Percentiles rank a stretch among this genome's conserved stretches.
Evolutionary conservation across 1,139 yeast species (phyloP).

Genomic region (Debaryomyces udenii): DNA sequence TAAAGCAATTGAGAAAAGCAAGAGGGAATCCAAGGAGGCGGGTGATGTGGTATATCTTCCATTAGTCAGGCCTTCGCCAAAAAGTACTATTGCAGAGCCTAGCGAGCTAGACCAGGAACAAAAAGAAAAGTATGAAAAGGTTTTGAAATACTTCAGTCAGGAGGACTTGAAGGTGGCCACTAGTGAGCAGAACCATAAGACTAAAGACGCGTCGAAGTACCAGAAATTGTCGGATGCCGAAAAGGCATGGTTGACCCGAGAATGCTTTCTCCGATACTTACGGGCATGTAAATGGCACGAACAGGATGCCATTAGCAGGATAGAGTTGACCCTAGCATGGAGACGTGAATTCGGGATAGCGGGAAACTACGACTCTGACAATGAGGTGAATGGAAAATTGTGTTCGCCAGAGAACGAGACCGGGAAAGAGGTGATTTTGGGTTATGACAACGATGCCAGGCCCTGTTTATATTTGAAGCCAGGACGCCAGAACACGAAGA

Average conservation of each 20-base stretch:
- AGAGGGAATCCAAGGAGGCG: conserved; percentile 14
- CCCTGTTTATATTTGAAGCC: conserved; percentile 54
- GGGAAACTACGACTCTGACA: conserved; percentile 34
- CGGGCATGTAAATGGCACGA: conserved; percentile 52
- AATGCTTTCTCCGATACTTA: conserved; percentile 50
- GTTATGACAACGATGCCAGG: conserved; percentile 49
- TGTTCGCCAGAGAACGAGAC: conserved; percentile 45
- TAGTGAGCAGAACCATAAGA: conserved; percentile 44
- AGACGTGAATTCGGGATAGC: conserved; percentile 49
- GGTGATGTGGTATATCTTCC: conserved; percentile 42
- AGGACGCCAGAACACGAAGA: conserved; percentile 52
- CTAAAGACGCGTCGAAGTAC: conserved; percentile 22
- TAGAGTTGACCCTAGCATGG: conserved; percentile 50
- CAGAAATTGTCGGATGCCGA: conserved; percentile 32
- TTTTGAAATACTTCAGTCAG: conserved; percentile 60
- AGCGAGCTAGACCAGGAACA: conserved; percentile 56
- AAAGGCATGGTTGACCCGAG: conserved; percentile 51
- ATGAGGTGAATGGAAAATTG: conserved; percentile 36
- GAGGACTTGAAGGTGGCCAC: conserved; percentile 42
- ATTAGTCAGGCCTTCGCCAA: conserved; percentile 51
- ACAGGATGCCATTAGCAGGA: conserved; percentile 43
- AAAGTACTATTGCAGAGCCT: conserved; percentile 55
- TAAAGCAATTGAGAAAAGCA: not conserved
- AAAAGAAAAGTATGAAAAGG: conserved; percentile 56
- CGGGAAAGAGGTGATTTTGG: conserved; percentile 51